phyloP scores from a whole-genome alignment of 768 basidiomycete species.

The Rhodotorula babjevae region DNA sequence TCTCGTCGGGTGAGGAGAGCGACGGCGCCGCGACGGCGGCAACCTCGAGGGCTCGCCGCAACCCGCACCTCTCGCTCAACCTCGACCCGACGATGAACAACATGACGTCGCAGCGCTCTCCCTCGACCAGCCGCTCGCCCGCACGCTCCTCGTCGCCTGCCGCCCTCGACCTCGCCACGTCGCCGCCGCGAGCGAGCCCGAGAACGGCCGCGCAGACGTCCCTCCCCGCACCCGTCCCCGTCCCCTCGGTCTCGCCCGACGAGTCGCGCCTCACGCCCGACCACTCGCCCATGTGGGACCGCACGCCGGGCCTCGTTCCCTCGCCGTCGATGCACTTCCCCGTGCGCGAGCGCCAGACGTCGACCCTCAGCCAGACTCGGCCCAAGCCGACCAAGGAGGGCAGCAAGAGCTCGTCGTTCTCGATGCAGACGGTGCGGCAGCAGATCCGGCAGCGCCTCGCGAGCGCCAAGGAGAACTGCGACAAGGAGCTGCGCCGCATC shows the following conservation, averaged over 20 bases:
- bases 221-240: conserved; percentile 1
- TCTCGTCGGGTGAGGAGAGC: conserved; percentile 25
- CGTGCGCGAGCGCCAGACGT: conserved; percentile 1
- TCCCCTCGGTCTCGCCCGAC: neutral
- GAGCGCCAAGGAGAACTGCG: conserved; percentile 91
- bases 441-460: conserved; percentile 90
- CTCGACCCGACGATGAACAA: conserved; percentile 36
- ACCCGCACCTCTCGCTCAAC: conserved; percentile 43
- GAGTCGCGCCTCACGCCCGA: conserved; percentile 34
- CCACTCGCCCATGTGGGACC: conserved; percentile 41
- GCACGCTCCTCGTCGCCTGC: neutral
- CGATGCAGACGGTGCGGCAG: conserved; percentile 56
- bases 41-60: conserved; percentile 24
- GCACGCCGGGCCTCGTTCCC: conserved; percentile 41
- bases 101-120: conserved; percentile 8
- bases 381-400: conserved; percentile 11
- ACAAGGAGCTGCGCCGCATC: conserved; percentile 90
- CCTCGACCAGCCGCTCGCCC: conserved; percentile 1
- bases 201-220: conserved; percentile 7
- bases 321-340: conserved; percentile 16
- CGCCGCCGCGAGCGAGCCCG: neutral
- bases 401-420: conserved; percentile 32
- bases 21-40: conserved; percentile 17
- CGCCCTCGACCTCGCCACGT: neutral
- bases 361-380: neutral